Percentiles rank a stretch among this genome's conserved stretches.
These are phyloP conservation scores for Epichloe sp. DNA, from an alignment of 2,329 filamentous ascomycete genomes.

Conservation along the genomic window DNA sequence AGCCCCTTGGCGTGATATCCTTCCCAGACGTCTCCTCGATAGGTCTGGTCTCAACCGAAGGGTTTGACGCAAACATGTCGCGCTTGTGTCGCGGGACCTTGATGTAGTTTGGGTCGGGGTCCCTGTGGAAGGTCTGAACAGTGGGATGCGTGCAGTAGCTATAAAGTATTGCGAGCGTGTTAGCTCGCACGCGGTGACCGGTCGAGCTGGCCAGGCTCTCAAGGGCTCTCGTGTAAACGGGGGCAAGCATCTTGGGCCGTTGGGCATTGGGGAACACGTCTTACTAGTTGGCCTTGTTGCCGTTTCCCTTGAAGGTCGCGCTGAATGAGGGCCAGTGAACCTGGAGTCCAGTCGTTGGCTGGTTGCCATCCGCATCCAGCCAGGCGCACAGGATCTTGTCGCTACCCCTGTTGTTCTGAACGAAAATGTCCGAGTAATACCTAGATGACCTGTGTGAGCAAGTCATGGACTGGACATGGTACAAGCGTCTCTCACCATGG, in stretches of 20 bases:
- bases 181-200: not conserved
- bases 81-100: not conserved
- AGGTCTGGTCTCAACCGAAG: not conserved
- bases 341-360: not conserved
- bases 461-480: not conserved
- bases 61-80: not conserved
- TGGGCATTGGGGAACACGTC: not conserved
- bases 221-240: no score
- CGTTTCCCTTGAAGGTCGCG: not conserved
- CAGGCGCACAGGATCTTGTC: not conserved
- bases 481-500: not conserved
- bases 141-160: not conserved
- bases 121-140: not conserved
- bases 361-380: not conserved
- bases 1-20: not conserved
- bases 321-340: not conserved
- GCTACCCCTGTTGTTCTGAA: not conserved
- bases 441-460: not conserved
- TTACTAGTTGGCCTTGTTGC: not conserved
- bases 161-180: not conserved
- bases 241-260: no score
- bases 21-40: not conserved
- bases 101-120: not conserved
- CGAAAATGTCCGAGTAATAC: not conserved
- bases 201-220: no score